These are phyloP conservation scores for Sugiyamaella grinbergsii DNA, from an alignment of 1,139 yeast genomes.

Conservation along the genomic window DNA sequence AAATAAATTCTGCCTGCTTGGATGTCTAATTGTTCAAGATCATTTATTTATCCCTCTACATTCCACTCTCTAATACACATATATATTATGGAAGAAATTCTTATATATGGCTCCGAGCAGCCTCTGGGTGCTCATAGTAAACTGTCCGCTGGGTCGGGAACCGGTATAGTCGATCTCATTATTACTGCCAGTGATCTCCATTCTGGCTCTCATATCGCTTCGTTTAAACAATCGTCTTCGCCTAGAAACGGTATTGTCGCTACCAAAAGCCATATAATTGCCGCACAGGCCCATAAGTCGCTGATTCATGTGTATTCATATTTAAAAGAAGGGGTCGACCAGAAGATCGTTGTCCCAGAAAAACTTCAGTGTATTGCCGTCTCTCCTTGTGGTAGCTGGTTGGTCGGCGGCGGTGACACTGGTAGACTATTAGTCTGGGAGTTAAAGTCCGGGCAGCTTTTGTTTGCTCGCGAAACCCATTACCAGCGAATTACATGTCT, in stretches of 20 bases:
- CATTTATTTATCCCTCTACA: background rate
- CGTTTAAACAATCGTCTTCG: slow-evolving; percentile 40
- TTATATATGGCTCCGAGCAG: slow-evolving; percentile 33
- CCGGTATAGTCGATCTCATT: slow-evolving; percentile 26
- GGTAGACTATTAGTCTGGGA: slow-evolving; percentile 91
- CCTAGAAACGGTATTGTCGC: slow-evolving; percentile 51
- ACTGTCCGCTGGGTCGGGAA: slow-evolving; percentile 22
- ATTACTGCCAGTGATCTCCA: slow-evolving; percentile 34
- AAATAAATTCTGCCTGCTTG: too few relatives aligned
- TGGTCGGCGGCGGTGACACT: slow-evolving; percentile 71
- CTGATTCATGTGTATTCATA: slow-evolving; percentile 70
- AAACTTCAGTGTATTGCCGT: slow-evolving; percentile 60
- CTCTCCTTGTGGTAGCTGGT: slow-evolving; percentile 54
- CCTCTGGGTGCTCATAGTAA: slow-evolving; percentile 20
- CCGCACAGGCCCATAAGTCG: slow-evolving; percentile 70
- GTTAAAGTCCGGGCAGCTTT: slow-evolving; percentile 69
- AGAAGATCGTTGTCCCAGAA: slow-evolving; percentile 85
- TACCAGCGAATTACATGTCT: slow-evolving; percentile 72
- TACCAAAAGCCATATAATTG: slow-evolving; percentile 55
- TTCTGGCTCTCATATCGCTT: slow-evolving; percentile 33
- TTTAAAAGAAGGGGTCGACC: slow-evolving; percentile 81
- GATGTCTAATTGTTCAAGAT: too few relatives aligned
- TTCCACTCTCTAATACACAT: background rate
- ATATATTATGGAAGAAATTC: slow-evolving; percentile 40
- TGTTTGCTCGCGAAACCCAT: slow-evolving; percentile 78